A percentile compares a stretch with the other conserved stretches of the same genome.
These are phyloP conservation scores for Heritiera littoralis DNA, from an alignment of 345 rosid species.

Conservation along the genomic window DNA sequence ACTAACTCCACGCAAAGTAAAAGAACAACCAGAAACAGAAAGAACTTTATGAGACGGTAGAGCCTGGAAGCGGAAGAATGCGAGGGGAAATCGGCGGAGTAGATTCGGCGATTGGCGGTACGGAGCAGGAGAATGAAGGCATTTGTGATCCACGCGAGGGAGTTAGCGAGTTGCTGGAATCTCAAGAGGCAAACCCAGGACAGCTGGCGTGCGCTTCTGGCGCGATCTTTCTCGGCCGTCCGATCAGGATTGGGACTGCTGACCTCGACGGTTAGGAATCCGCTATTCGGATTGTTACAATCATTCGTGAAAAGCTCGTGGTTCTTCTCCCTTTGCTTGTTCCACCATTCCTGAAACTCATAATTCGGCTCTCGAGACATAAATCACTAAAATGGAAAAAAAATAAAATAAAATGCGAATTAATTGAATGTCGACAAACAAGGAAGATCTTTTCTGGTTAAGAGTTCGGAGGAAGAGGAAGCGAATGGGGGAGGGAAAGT, in stretches of 20 bases:
- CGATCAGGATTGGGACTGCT: conserved; percentile 39
- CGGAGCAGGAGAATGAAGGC: conserved; percentile 53
- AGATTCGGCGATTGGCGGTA: conserved; percentile 75
- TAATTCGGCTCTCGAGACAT: conserved; percentile 61
- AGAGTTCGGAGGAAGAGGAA: conserved; percentile 17
- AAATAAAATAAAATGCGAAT: not conserved
- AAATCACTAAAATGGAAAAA: not conserved
- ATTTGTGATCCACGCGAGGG: conserved; percentile 53
- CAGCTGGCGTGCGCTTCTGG: conserved; percentile 76
- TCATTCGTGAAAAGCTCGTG: conserved; percentile 32
- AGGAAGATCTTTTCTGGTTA: not conserved
- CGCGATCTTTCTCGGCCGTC: conserved; percentile 50
- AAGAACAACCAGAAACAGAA: conserved; percentile 55
- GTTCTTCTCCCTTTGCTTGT: conserved; percentile 63
- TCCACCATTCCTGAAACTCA: conserved; percentile 88
- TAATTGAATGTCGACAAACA: conserved; percentile 12
- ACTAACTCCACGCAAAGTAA: conserved; percentile 65
- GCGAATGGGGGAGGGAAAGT: conserved; percentile 20
- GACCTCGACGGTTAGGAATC: conserved; percentile 59
- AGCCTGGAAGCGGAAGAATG: conserved; percentile 51
- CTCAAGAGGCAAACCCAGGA: conserved; percentile 66
- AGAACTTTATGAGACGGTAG: conserved; percentile 56
- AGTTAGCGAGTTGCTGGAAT: conserved; percentile 61
- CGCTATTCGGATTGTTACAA: conserved; percentile 24
- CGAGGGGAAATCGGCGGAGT: conserved; percentile 35